Evolutionary conservation across 139 green algal species (phyloP), one percentile per base, ranked within the genome.

Genomic region (Volvox reticuliferus): DNA sequence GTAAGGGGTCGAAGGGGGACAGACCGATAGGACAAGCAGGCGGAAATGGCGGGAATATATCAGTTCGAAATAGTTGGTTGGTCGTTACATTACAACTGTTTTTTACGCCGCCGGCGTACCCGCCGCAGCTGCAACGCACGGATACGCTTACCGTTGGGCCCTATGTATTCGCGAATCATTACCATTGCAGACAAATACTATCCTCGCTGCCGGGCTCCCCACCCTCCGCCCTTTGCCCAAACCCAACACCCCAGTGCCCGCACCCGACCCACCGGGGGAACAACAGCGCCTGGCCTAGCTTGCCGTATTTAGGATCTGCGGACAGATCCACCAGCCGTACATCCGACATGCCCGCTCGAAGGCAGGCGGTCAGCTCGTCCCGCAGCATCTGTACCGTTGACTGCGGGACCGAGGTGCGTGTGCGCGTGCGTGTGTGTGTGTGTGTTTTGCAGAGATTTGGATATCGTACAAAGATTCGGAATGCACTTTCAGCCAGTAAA

Each of bases 291-390:
- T 75, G 32, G 0, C 69, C 44, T 37, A 96, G 95, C 87, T 32
- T 65, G 62, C 93, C 93, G 61, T 65, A 35, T 67, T 73, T 0
- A 30, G 90, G 82, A 21, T 92, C 89, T 0, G 71, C 92, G 0
- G 84, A 76, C 71, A 96, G 89, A 50, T 96, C 87, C 81, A 93
- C 92, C 91, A 75, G 86, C 12, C 71, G 21, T 12, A 93, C 92
- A 82, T 95, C 93, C 0, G 26, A 62, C 82, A 97, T 81, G 12
- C 95, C 94, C 16, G 89, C 88, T 18, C 90, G 82, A 28, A 90
- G 68, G 82, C 88, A 93, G 3, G 91, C 94, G 0, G 93, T 92
- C 36, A 95, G 62, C 93, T 97, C 95, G 77, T 95, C 87, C 28
- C 95, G 89, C 61, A 97, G 77, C 63, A 77, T 82, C 36, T 88